Evolutionary conservation across 495 filamentous ascomycete genomes (phyloP).

Genomic region (Schizothecium vesticola): DNA sequence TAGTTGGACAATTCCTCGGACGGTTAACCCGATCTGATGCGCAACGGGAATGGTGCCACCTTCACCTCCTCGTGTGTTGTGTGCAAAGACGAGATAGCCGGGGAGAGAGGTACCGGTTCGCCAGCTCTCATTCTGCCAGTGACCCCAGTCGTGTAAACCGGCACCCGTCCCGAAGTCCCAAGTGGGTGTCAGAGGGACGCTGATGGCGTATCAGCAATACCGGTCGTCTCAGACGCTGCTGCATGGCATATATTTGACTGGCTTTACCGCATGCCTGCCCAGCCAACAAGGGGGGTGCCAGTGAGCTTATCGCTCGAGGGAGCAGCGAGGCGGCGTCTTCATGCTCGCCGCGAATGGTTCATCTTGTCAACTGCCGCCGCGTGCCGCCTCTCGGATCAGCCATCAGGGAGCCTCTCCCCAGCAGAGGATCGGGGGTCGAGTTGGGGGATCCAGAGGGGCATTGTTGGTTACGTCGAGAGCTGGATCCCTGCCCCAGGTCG

Average conservation of each 20-base stretch:
- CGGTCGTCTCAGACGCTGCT: conserved; percentile 16
- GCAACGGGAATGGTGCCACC: conserved; percentile 4
- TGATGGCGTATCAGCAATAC: conserved; percentile 6
- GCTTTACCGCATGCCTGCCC: conserved; percentile 10
- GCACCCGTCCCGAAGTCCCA: conserved; percentile 13
- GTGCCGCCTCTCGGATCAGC: neutral
- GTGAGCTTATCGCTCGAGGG: conserved; percentile 1
- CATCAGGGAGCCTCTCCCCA: neutral
- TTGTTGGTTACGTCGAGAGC: conserved; percentile 5
- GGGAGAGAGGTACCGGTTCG: conserved; percentile 17
- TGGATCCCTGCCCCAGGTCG: conserved; percentile 23
- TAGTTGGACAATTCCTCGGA: conserved; percentile 7
- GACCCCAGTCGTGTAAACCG: conserved; percentile 24
- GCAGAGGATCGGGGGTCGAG: neutral
- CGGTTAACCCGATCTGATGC: conserved; percentile 38
- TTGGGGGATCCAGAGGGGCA: neutral
- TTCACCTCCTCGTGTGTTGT: neutral
- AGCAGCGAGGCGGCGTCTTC: neutral
- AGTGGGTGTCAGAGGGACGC: conserved; percentile 12
- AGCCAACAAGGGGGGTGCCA: neutral
- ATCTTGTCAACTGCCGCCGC: conserved; percentile 12
- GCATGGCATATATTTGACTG: conserved; percentile 15
- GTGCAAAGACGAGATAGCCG: neutral
- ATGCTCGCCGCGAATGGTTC: conserved; percentile 12
- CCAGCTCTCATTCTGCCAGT: conserved; percentile 23